Conservation (phyloP, 495 filamentous ascomycete genomes). For the Penicillium cosmopolitanum region DNA sequence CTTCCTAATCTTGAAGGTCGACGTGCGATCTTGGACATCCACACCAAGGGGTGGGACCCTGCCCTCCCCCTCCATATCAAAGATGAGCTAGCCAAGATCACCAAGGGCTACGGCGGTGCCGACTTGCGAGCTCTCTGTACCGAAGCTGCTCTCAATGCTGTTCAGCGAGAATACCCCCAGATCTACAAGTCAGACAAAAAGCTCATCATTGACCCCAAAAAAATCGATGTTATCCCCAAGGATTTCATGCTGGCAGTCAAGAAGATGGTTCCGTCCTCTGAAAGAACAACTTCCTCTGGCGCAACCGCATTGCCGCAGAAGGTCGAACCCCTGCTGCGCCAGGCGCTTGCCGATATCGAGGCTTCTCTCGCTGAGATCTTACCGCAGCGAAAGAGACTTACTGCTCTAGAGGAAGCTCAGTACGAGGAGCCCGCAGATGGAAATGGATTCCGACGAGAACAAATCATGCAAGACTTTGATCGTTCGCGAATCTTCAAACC, state of each 20-base stretch:
- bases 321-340: constrained; percentile 80
- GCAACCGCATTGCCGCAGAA: constrained; percentile 75
- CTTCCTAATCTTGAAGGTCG: constrained; percentile 79
- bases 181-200: constrained; percentile 93
- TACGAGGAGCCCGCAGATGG: constrained; percentile 85
- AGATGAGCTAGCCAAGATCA: constrained; percentile 78
- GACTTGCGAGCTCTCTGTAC: constrained; percentile 94
- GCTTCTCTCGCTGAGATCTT: constrained; percentile 73
- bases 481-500: constrained; percentile 86
- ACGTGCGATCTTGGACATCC: constrained; percentile 87
- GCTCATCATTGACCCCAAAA: constrained; percentile 81
- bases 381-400: constrained; percentile 79
- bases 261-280: constrained; percentile 93
- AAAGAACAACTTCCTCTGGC: constrained; percentile 80
- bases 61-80: constrained; percentile 76
- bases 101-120: constrained; percentile 95
- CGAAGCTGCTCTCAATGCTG: constrained; percentile 97
- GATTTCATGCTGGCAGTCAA: constrained; percentile 97
- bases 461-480: constrained; percentile 89
- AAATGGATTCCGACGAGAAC: constrained; percentile 80
- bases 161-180: constrained; percentile 93
- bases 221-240: constrained; percentile 80
- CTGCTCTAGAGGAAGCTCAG: constrained; percentile 91
- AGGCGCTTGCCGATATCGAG: constrained; percentile 68
- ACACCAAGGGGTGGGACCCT: constrained; percentile 91